Conservation (phyloP, 768 basidiomycete genomes). For the Hygrocybe coccinea region DNA sequence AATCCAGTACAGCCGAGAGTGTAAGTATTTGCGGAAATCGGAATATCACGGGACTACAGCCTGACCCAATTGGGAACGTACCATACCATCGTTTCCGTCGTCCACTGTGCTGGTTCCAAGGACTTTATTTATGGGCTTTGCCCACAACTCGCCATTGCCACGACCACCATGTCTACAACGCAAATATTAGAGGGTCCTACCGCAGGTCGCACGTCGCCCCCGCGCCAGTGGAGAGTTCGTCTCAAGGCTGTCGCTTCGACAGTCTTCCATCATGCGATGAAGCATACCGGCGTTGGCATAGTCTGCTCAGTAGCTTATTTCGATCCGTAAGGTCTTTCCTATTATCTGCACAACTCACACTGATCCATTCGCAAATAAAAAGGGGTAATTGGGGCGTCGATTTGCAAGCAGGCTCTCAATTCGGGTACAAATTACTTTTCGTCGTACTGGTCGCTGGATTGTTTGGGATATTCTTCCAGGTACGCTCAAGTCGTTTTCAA, state of each 20-base stretch:
- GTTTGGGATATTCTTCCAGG: constrained; percentile 81
- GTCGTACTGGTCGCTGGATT: constrained; percentile 78
- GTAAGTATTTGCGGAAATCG: too few relatives aligned
- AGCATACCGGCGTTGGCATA: constrained; percentile 77
- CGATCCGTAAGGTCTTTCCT: constrained; percentile 61
- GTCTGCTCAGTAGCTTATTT: constrained; percentile 87
- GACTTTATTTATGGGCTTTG: too few relatives aligned
- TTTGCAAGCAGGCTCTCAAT: constrained; percentile 79
- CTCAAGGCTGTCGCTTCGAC: constrained; percentile 25
- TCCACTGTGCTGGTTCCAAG: too few relatives aligned
- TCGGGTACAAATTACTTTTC: constrained; percentile 83
- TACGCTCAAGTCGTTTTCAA: constrained; percentile 20
- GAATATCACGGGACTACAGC: too few relatives aligned
- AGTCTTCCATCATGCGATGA: constrained; percentile 48
- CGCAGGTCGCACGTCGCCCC: not conserved
- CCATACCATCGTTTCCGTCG: too few relatives aligned
- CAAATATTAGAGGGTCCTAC: too few relatives aligned
- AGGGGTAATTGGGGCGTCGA: constrained; percentile 91
- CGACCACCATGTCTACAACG: not conserved
- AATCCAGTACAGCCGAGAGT: too few relatives aligned
- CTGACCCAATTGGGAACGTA: too few relatives aligned
- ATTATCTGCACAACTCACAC: not conserved
- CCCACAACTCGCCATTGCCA: not conserved
- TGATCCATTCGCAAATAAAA: not conserved
- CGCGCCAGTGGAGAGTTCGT: not conserved